Percentiles rank a stretch among this genome's conserved stretches.
Conservation (phyloP, 2,329 filamentous ascomycete species). For the Lasiodiplodia hormozganensis region DNA sequence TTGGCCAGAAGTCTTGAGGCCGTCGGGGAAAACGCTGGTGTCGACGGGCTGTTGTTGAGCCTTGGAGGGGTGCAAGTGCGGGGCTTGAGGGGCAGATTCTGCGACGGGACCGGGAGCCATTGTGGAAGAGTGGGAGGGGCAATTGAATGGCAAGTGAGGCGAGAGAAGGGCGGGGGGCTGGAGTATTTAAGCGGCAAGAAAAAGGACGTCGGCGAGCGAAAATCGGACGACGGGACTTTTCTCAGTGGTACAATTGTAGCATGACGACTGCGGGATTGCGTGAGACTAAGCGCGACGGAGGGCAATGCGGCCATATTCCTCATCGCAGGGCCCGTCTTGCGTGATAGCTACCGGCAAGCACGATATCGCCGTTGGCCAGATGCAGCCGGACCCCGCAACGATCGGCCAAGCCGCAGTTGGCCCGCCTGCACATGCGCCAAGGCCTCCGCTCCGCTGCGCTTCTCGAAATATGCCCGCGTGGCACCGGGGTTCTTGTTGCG, state of each 20-base stretch:
- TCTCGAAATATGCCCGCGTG: neutral
- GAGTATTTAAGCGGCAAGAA: constrained; percentile 13
- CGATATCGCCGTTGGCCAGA: constrained; percentile 26
- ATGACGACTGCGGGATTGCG: constrained; percentile 24
- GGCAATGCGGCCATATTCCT: constrained; percentile 6
- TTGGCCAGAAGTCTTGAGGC: constrained; percentile 74
- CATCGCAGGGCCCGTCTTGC: constrained; percentile 28
- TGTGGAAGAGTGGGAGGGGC: constrained; percentile 9
- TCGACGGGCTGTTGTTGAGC: constrained; percentile 11
- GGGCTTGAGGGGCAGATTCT: constrained; percentile 25
- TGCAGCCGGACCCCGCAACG: constrained; percentile 24
- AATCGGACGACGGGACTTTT: constrained; percentile 10
- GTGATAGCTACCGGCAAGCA: constrained; percentile 26
- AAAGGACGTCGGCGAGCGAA: neutral
- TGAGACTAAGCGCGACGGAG: constrained; percentile 4
- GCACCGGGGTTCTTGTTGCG: neutral
- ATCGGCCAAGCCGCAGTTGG: constrained; percentile 15
- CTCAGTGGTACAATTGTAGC: constrained; percentile 18
- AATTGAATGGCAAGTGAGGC: constrained; percentile 8
- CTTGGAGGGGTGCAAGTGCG: constrained; percentile 27
- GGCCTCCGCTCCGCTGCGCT: constrained; percentile 25
- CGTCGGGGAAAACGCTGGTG: constrained; percentile 66
- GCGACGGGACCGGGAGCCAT: constrained; percentile 28
- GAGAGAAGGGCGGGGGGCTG: neutral
- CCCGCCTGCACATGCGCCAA: constrained; percentile 5